Conservation (phyloP, 352 stramenopile species). For the Pythium sukuiense region DNA sequence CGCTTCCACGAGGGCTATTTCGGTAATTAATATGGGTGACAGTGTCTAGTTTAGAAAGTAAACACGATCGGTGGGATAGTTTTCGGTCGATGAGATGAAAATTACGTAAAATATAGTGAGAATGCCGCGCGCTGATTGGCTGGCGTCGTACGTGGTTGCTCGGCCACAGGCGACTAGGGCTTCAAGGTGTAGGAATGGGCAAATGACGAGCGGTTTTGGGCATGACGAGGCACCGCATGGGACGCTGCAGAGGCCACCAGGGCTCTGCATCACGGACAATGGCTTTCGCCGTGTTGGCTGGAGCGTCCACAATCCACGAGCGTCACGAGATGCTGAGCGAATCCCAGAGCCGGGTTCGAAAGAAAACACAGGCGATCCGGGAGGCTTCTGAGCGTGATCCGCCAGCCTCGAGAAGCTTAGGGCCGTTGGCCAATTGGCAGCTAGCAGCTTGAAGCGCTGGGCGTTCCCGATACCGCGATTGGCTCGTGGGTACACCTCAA, state of each 20-base stretch:
- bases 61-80: background rate
- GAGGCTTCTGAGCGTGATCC: background rate
- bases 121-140: constrained; percentile 8
- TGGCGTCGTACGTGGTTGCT: background rate
- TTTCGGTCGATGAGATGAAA: background rate
- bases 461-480: constrained; percentile 20
- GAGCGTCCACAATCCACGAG: background rate
- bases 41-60: background rate
- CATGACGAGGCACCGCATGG: constrained; percentile 2
- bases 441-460: constrained; percentile 12
- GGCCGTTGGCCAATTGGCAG: background rate
- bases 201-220: constrained; percentile 3
- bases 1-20: constrained; percentile 6
- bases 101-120: background rate
- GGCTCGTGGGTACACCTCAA: constrained; percentile 11
- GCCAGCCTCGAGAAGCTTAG: background rate
- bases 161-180: constrained; percentile 3
- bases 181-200: constrained; percentile 5
- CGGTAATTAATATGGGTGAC: constrained; percentile 4
- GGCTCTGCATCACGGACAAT: background rate
- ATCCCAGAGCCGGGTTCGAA: constrained; percentile 3
- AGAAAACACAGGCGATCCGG: background rate
- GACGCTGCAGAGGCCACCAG: background rate
- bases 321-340: background rate
- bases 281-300: background rate